Base-by-base conservation (phyloP, 2,329 filamentous ascomycete genomes). In the Verticillium isaacii region DNA sequence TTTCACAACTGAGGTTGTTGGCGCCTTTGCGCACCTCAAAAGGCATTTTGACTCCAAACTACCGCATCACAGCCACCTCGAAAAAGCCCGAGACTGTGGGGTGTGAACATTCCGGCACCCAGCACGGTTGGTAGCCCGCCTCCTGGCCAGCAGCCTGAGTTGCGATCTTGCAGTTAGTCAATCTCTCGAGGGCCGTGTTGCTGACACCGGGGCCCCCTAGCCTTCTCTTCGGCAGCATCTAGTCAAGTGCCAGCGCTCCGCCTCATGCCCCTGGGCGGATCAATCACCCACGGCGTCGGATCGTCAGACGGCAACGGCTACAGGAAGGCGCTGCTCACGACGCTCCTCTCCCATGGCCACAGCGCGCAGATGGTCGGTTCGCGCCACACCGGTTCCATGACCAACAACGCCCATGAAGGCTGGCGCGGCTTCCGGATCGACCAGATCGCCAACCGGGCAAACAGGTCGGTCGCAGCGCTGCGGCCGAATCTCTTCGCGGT, bases 211-310 rank as follows among this genome's bases (percentile, higher is more conserved):
- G 14, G 2, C 14, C 14, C 11, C 2, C 14, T 14, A 36, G 34
- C 9, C 8, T 14, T 11, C 14, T 36, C 3, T 36, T 14, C 34
- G 34, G 11, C 34, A 36, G 34, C 45, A 14, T 9, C 17, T 17
- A 12, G 14, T 11, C 9, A 5, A 36, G 34, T 36, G 14, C 34
- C 34, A 29, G 29, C 29, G 14, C 17, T 67, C 59, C 63, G 66
- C n/a, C 50, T 76, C 39, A 75, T 78, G 72, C 74, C 75, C 0
- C 67, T 78, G 1, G 75, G 76, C 15, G 75, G 74, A 39, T 75
- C 75, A 50, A 73, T 78, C 62, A 76, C 74, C 6, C 73, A 70
- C 60, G 75, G 76, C 19, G 64, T 66, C 32, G 66, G 60, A 2
- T 76, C 74, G 0, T 67, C 60, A 12, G 68, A 73, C 61, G 71